Evolutionary conservation across 345 rosid species (phyloP).

Genomic region (Cardamine chenopodiifolia): DNA sequence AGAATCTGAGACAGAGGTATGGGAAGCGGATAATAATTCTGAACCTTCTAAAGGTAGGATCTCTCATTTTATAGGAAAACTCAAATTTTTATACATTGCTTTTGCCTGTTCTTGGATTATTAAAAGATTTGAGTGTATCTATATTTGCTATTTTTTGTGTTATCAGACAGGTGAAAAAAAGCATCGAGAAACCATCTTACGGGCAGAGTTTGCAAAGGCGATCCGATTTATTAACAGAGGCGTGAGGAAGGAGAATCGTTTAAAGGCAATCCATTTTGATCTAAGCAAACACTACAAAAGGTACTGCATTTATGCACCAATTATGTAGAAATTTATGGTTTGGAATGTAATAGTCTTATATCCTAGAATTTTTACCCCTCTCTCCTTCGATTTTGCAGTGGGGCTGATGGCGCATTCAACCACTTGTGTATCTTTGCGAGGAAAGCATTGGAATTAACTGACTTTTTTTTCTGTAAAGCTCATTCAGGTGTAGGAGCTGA

Average conservation of each 20-base stretch:
- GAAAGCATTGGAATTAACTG: constrained; percentile 58
- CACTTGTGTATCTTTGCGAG: constrained; percentile 44
- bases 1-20: constrained; percentile 77
- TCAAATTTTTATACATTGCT: constrained; percentile 4
- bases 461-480: constrained; percentile 65
- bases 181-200: constrained; percentile 79
- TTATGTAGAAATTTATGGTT: background rate
- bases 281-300: constrained; percentile 65
- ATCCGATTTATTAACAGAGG: constrained; percentile 59
- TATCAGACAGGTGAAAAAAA: constrained; percentile 67
- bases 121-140: constrained; percentile 27
- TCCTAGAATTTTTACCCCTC: background rate
- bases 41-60: constrained; percentile 77
- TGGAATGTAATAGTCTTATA: background rate
- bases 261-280: constrained; percentile 82
- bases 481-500: constrained; percentile 49
- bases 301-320: constrained; percentile 40
- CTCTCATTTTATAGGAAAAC: constrained; percentile 5
- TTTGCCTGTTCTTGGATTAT: constrained; percentile 15
- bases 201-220: constrained; percentile 73
- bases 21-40: constrained; percentile 79
- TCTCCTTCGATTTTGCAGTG: constrained; percentile 39
- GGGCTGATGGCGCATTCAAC: constrained; percentile 64
- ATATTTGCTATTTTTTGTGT: constrained; percentile 24
- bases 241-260: constrained; percentile 52